Evolutionary conservation across 768 basidiomycete species (phyloP).

Genomic region (Amanita jacksonii): DNA sequence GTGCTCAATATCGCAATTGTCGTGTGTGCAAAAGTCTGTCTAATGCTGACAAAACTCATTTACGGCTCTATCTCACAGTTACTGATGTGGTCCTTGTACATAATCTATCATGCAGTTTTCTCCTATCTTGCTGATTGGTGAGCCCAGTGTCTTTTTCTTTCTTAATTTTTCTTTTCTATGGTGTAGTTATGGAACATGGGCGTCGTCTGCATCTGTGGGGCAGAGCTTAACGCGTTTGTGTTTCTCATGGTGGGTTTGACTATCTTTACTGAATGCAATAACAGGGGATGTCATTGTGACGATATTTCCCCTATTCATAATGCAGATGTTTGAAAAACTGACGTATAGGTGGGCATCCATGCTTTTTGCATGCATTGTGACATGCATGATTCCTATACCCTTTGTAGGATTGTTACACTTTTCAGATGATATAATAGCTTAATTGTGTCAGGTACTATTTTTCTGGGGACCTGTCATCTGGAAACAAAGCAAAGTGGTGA

Average conservation of each 20-base stretch:
- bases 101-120: conserved; percentile 51
- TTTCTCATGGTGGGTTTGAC: no score
- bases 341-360: conserved; percentile 54
- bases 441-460: no score
- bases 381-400: conserved; percentile 50
- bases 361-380: conserved; percentile 43
- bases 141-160: no score
- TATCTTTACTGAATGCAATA: no score
- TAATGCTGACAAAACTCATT: no score
- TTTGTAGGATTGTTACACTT: conserved; percentile 30
- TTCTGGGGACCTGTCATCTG: no score
- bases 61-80: conserved; percentile 25
- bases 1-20: conserved; percentile 44
- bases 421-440: no score
- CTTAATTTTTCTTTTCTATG: no score
- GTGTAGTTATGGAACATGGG: conserved; percentile 51
- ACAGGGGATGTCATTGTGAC: conserved; percentile 40
- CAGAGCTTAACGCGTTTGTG: conserved; percentile 52
- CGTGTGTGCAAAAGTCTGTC: no score
- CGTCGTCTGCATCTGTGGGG: conserved; percentile 60
- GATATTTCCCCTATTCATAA: conserved; percentile 55
- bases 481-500: no score
- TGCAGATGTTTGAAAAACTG: conserved; percentile 46
- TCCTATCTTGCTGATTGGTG: conserved; percentile 59
- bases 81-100: conserved; percentile 40